phyloP scores from a whole-genome alignment of 75 land plant genomes.

The Picea sitchensis region DNA sequence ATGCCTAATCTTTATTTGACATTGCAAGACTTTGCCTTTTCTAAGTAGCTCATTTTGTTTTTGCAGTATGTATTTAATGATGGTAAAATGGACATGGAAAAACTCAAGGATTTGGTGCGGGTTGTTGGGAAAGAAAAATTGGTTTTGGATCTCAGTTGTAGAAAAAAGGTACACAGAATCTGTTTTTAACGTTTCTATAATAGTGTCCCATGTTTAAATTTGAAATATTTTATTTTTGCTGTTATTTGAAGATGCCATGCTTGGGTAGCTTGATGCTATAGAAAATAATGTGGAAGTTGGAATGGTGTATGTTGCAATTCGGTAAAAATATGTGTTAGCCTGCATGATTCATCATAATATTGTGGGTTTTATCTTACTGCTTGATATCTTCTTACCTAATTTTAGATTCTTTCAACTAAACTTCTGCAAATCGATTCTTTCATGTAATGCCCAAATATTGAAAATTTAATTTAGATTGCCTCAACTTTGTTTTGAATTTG shows the following conservation, averaged over 20 bases:
- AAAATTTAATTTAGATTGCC: too few species aligned
- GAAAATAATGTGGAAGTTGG: neutral
- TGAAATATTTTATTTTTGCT: neutral
- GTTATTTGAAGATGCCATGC: neutral
- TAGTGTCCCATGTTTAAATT: neutral
- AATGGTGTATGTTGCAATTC: neutral
- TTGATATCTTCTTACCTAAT: too few species aligned
- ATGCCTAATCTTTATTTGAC: neutral
- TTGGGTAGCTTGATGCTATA: neutral
- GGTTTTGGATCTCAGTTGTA: conserved; percentile 92
- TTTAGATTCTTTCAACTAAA: too few species aligned
- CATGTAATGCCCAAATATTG: too few species aligned
- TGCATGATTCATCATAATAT: neutral
- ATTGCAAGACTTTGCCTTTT: neutral
- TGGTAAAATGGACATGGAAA: conserved; percentile 72
- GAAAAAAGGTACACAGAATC: conserved; percentile 73
- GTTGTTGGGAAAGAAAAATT: conserved; percentile 69
- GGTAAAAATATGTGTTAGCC: neutral
- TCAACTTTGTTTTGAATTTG: too few species aligned
- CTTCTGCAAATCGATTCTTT: too few species aligned
- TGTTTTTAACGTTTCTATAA: too few species aligned
- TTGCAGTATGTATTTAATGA: conserved; percentile 85
- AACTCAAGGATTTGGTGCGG: conserved; percentile 58
- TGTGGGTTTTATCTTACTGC: neutral
- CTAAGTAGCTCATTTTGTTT: conserved; percentile 3